A percentile compares a stretch with the other conserved stretches of the same genome.
Conservation (phyloP, 192 early-diverging fungal species). For the Piromyces finnis region DNA sequence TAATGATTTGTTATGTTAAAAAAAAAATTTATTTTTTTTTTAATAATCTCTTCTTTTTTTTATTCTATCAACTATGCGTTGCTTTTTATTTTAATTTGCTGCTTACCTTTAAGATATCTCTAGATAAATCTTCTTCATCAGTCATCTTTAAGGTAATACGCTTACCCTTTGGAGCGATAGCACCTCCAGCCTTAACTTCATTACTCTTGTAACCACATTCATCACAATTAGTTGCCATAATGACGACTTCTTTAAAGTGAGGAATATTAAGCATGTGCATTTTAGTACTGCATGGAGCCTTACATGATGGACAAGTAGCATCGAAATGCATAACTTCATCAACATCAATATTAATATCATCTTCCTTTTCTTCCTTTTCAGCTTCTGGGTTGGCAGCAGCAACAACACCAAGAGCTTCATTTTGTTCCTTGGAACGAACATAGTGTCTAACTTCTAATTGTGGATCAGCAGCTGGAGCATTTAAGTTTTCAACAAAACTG, state of each 20-base stretch:
- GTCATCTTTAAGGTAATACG: conserved; percentile 65
- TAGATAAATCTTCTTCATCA: conserved; percentile 70
- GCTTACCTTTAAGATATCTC: conserved; percentile 74
- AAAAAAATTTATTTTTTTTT: too few relatives aligned
- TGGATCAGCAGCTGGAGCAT: conserved; percentile 36
- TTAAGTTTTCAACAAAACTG: conserved; percentile 76
- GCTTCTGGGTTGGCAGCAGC: conserved; percentile 21
- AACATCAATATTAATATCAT: conserved; percentile 29
- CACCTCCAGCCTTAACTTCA: conserved; percentile 88
- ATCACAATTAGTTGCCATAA: conserved; percentile 87
- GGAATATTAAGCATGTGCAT: conserved; percentile 87
- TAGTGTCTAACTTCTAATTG: conserved; percentile 49
- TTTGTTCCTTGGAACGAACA: conserved; percentile 57
- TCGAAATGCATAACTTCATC: conserved; percentile 67
- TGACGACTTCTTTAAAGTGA: conserved; percentile 88
- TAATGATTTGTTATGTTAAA: background rate
- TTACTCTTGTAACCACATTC: conserved; percentile 85
- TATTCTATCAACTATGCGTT: too few relatives aligned
- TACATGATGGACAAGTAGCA: conserved; percentile 71
- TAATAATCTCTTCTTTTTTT: too few relatives aligned
- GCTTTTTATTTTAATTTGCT: background rate
- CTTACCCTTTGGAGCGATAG: conserved; percentile 57
- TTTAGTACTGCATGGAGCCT: conserved; percentile 55
- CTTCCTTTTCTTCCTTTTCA: conserved; percentile 19
- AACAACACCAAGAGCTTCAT: conserved; percentile 51